These are phyloP conservation scores for Paragyromitra xinjiangensis DNA, from an alignment of 495 filamentous ascomycete genomes.

Conservation along the genomic window DNA sequence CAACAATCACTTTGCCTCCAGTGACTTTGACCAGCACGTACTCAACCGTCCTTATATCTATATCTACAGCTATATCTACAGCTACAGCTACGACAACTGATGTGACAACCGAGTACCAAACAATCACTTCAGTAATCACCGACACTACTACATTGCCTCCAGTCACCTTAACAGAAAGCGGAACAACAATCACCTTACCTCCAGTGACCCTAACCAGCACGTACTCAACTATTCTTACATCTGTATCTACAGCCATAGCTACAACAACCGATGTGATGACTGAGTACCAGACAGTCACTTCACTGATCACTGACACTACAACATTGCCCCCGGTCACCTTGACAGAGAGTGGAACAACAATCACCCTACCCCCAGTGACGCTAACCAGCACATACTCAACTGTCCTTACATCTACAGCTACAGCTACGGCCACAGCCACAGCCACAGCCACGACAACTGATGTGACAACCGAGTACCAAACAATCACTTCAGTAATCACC, in stretches of 20 bases:
- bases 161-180: conserved; percentile 3
- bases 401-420: neutral
- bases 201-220: conserved; percentile 30
- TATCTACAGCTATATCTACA: too few species aligned
- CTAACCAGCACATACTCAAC: conserved; percentile 34
- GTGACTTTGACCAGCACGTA: conserved; percentile 37
- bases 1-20: conserved; percentile 30
- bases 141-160: conserved; percentile 40
- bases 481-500: conserved; percentile 25
- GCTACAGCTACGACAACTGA: conserved; percentile 17
- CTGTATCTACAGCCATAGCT: conserved; percentile 9
- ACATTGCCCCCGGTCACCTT: conserved; percentile 25
- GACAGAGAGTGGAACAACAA: conserved; percentile 15
- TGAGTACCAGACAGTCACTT: conserved; percentile 23
- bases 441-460: neutral
- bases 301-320: conserved; percentile 26
- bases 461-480: neutral
- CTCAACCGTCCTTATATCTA: conserved; percentile 6
- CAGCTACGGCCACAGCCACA: conserved; percentile 4
- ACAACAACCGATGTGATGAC: neutral
- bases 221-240: conserved; percentile 16
- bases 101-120: conserved; percentile 22
- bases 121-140: conserved; percentile 20
- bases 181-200: conserved; percentile 21
- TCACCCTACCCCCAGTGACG: conserved; percentile 37